Evolutionary conservation across 1,139 yeast species (phyloP), one percentile per base, ranked within the genome.

Genomic region (Lodderomyces margitis): DNA sequence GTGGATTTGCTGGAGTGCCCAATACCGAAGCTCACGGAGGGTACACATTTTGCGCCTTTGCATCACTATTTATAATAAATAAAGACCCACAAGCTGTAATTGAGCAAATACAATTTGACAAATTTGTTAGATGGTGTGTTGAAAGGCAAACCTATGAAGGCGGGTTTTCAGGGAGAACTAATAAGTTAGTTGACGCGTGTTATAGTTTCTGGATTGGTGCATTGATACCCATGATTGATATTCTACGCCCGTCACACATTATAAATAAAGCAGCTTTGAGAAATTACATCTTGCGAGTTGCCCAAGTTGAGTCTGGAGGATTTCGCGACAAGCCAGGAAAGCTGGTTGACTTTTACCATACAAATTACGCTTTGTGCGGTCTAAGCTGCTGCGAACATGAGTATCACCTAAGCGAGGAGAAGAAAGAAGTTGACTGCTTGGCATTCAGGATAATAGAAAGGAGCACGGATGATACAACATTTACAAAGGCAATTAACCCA

Each of bases 131-230:
- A 40, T 94, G 98, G 98, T 67, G 82, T 3, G 73, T 74, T 5
- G 65, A 74, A 17, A 75, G 96, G 34, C 98, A 92, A 57, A 67
- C 73, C 45, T 67, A 68, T 25, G 97, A 89, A 57, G 95, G 95
- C 6, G 97, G 98, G 0, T 75, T 91, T 37, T 75, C 82, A 8
- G 99, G 99, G 0, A 75, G 99, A 43, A 79, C 95, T 0, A 91
- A 92, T 58, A 94, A 94, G 61, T 71, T 94, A 34, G 98, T 92
- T 1, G 99, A 94, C 61, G 96, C 95, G 0, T 94, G 99, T 61
- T 94, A 94, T 60, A 81, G 91, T 55, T 94, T 86, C 59, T 92
- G 98, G 98, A 83, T 91, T 2, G 98, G 98, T 1, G 95, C 88
- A 0, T 57, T 83, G 36, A 71, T 76, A 50, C 81, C 87, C 0